Percentiles rank a stretch among this genome's conserved stretches.
phyloP scores from a whole-genome alignment of 2,329 filamentous ascomycete genomes.

The Trichophyton benhamiae region DNA sequence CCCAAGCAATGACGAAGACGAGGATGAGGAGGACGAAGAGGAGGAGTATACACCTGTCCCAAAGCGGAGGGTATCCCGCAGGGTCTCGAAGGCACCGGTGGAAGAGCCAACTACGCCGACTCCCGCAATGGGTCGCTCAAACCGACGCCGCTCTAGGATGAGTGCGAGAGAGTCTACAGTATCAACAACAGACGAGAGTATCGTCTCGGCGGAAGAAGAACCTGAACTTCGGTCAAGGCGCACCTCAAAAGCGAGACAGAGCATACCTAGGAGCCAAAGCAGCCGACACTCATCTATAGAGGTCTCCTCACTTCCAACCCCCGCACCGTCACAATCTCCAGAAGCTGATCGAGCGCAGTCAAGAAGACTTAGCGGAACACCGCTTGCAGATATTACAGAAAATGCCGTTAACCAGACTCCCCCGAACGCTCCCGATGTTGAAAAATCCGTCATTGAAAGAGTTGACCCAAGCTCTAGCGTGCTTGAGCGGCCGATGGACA shows the following conservation, averaged over 20 bases:
- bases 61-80: slow-evolving; percentile 44
- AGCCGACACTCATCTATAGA: slow-evolving; percentile 32
- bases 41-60: slow-evolving; percentile 72
- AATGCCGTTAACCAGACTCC: slow-evolving; percentile 28
- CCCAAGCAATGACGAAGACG: slow-evolving; percentile 46
- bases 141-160: slow-evolving; percentile 22
- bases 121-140: slow-evolving; percentile 17
- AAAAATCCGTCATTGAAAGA: slow-evolving; percentile 48
- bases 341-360: slow-evolving; percentile 28
- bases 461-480: slow-evolving; percentile 65
- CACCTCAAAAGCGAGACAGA: slow-evolving; percentile 55
- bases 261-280: slow-evolving; percentile 40
- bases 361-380: slow-evolving; percentile 33
- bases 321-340: slow-evolving; percentile 45
- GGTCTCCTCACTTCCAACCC: slow-evolving; percentile 35
- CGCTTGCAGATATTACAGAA: slow-evolving; percentile 62
- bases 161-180: slow-evolving; percentile 18
- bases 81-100: slow-evolving; percentile 44
- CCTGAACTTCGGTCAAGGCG: slow-evolving; percentile 45
- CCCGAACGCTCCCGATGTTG: slow-evolving; percentile 33
- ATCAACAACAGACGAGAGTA: slow-evolving; percentile 28
- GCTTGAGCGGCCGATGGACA: slow-evolving; percentile 84
- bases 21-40: slow-evolving; percentile 51
- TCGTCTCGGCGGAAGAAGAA: slow-evolving; percentile 36
- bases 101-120: slow-evolving; percentile 37